Conservation (phyloP, 2,329 filamentous ascomycete genomes). For the Dactylonectria estremocensis region DNA sequence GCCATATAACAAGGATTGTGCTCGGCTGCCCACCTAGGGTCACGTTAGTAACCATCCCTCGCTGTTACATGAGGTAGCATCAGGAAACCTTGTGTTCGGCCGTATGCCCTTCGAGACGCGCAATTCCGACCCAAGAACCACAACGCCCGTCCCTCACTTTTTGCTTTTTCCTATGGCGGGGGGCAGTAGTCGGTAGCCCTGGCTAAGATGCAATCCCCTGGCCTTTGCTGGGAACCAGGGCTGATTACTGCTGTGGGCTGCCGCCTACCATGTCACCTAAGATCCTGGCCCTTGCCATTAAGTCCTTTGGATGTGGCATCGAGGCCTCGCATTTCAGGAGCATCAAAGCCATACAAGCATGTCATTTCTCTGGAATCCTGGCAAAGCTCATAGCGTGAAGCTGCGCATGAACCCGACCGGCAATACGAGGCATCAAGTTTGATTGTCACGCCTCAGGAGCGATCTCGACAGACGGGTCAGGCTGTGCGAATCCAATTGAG, state of each 20-base stretch:
- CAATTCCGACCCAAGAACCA: conserved; percentile 24
- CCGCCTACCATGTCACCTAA: conserved; percentile 17
- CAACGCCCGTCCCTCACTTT: conserved; percentile 28
- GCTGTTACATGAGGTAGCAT: conserved; percentile 30
- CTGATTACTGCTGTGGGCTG: conserved; percentile 23
- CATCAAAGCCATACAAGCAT: conserved; percentile 18
- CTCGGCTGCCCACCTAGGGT: conserved; percentile 23
- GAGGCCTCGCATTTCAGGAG: conserved; percentile 20
- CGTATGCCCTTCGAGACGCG: conserved; percentile 19
- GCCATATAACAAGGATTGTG: conserved; percentile 34
- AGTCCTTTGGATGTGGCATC: conserved; percentile 29
- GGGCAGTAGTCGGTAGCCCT: conserved; percentile 30
- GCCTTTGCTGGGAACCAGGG: conserved; percentile 32
- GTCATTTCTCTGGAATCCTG: not conserved
- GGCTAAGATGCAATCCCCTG: conserved; percentile 37
- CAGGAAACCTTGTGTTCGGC: conserved; percentile 22
- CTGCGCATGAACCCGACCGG: not conserved
- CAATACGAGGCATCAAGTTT: not conserved
- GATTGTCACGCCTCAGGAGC: not conserved
- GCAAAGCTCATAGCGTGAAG: not conserved
- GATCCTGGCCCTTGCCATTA: conserved; percentile 30
- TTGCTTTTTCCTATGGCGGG: conserved; percentile 43
- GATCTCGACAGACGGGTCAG: not conserved
- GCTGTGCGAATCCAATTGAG: not conserved
- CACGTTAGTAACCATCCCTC: conserved; percentile 21